Evolutionary conservation across 176 grass and related monocot species (phyloP).

Genomic region (Zea luxurians): DNA sequence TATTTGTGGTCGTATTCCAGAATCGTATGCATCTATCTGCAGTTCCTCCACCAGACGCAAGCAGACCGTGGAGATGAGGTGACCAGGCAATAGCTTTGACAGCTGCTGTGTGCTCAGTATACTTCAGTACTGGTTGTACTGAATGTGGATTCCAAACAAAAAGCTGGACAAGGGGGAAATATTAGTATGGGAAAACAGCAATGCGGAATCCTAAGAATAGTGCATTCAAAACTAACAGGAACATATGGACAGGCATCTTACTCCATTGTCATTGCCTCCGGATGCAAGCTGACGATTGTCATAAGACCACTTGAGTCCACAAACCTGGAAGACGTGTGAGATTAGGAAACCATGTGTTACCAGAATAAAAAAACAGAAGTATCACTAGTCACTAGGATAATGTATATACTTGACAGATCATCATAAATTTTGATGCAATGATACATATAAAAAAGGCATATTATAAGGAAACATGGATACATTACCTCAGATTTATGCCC

Average conservation of each 20-base stretch:
- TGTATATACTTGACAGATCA: not conserved
- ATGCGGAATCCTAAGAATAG: not conserved
- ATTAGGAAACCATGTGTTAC: not conserved
- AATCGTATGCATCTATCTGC: slow-evolving; percentile 97
- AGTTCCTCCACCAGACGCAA: slow-evolving; percentile 97
- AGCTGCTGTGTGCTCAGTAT: slow-evolving; percentile 93
- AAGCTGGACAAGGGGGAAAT: slow-evolving; percentile 51
- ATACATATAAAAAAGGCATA: not conserved
- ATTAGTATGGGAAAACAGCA: slow-evolving; percentile 7
- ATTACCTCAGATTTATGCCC: slow-evolving; percentile 98
- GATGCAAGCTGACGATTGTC: slow-evolving; percentile 95
- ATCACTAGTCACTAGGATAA: not conserved
- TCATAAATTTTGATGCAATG: not conserved
- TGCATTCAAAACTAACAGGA: slow-evolving; percentile 19
- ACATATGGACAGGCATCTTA: slow-evolving; percentile 41
- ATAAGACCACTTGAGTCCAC: slow-evolving; percentile 96
- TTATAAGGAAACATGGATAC: not conserved
- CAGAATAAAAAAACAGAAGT: not conserved
- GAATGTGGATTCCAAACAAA: slow-evolving; percentile 99
- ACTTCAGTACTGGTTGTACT: slow-evolving; percentile 75
- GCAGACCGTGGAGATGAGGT: slow-evolving; percentile 88
- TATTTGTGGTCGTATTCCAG: slow-evolving; percentile 95
- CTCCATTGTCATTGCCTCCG: slow-evolving; percentile 91
- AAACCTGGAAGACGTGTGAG: slow-evolving; percentile 55
- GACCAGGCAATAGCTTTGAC: slow-evolving; percentile 99